Conservation (phyloP, 2,329 filamentous ascomycete genomes). For the Bipolaris victoriae region DNA sequence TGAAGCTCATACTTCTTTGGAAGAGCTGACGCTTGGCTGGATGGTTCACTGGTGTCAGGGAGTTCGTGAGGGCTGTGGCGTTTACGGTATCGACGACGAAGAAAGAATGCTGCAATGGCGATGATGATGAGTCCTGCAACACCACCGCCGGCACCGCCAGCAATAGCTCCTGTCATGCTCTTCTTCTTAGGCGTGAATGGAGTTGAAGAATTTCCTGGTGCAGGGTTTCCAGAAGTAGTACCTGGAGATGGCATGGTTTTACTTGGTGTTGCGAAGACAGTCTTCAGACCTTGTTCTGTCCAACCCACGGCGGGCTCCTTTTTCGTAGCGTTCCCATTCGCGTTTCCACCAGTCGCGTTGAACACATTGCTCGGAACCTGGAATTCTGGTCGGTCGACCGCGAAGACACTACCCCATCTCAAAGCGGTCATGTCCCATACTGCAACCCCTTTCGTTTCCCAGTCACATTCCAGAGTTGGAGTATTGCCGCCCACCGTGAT, state of each 20-base stretch:
- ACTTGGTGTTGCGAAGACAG: not conserved
- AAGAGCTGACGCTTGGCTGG: not conserved
- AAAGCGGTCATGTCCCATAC: not conserved
- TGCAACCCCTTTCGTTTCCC: not conserved
- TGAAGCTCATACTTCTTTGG: not conserved
- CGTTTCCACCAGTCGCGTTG: not conserved
- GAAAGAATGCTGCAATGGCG: not conserved
- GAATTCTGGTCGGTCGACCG: not conserved
- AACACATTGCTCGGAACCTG: not conserved
- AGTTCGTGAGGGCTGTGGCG: not conserved
- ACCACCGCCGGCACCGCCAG: not conserved
- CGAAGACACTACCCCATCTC: not conserved
- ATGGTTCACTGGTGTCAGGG: not conserved
- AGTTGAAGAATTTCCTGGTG: not conserved
- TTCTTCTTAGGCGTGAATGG: not conserved
- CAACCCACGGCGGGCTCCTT: not conserved
- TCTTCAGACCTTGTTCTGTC: not conserved
- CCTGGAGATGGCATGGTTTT: not conserved
- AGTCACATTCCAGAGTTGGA: not conserved
- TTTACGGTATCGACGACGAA: not conserved
- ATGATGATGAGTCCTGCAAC: not conserved
- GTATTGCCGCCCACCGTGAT: constrained; percentile 50
- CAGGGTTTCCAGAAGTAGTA: not conserved
- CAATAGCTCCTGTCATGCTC: not conserved
- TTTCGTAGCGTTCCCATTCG: not conserved